Conservation (phyloP, 176 grass and related monocot species). For the Bonia amplexicaulis region DNA sequence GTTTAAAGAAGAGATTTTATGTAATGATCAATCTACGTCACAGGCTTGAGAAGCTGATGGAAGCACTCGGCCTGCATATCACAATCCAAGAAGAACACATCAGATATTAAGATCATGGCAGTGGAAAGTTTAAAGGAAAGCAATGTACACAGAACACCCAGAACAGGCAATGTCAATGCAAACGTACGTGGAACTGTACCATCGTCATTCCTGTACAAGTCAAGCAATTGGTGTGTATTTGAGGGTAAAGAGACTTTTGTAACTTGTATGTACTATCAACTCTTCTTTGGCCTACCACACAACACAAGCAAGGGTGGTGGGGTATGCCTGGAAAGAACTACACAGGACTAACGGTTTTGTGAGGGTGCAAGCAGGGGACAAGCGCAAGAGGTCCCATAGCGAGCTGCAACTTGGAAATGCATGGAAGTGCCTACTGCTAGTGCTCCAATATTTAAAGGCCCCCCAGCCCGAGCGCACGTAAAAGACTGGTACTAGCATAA, state of each 20-base stretch:
- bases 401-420: background rate
- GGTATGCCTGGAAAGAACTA: background rate
- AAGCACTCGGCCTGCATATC: slow-evolving; percentile 53
- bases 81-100: background rate
- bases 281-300: slow-evolving; percentile 7
- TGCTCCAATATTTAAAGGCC: background rate
- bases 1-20: background rate
- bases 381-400: background rate
- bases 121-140: background rate
- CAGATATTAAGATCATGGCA: background rate
- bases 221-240: background rate
- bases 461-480: background rate
- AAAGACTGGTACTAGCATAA: background rate
- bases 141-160: background rate
- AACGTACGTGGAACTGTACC: background rate
- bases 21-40: slow-evolving; percentile 37
- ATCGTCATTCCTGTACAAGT: background rate
- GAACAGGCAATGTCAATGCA: background rate
- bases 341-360: slow-evolving; percentile 22
- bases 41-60: slow-evolving; percentile 59
- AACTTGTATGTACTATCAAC: background rate
- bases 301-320: background rate
- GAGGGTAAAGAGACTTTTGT: background rate
- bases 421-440: background rate
- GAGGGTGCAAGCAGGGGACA: background rate